phyloP scores from a whole-genome alignment of 371 early-diverging fungal genomes.

The Mucor plumbeus region DNA sequence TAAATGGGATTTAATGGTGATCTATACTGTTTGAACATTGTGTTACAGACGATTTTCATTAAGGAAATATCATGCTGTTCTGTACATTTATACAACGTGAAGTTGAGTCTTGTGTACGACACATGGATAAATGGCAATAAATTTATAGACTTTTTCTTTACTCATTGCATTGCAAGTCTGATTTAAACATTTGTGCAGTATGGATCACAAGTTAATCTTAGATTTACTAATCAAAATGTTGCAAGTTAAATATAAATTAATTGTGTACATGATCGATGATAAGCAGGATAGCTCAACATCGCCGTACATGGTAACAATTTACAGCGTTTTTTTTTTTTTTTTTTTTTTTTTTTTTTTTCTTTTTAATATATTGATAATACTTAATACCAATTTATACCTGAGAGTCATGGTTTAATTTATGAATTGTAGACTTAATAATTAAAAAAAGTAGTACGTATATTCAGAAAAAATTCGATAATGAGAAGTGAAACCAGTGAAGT shows the following conservation, averaged over 20 bases:
- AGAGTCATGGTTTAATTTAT: no score
- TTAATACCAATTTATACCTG: no score
- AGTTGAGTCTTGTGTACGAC: background rate
- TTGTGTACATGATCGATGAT: no score
- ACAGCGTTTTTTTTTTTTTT: no score
- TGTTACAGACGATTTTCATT: background rate
- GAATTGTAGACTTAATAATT: no score
- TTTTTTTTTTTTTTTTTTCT: no score
- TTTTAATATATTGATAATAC: no score
- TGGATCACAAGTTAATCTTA: background rate
- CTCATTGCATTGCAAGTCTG: background rate
- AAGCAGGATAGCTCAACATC: no score
- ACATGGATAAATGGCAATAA: background rate
- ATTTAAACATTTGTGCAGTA: background rate
- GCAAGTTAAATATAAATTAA: background rate
- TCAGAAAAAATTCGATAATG: background rate
- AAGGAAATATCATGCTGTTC: slow-evolving; percentile 6
- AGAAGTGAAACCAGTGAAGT: no score
- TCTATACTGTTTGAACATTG: background rate
- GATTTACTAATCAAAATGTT: background rate
- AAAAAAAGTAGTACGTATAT: background rate
- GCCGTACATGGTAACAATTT: no score
- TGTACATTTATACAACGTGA: background rate
- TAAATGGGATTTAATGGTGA: background rate
- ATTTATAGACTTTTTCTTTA: background rate